Conservation (phyloP, 2,329 filamentous ascomycete species). For the Leptographium radiaticola region DNA sequence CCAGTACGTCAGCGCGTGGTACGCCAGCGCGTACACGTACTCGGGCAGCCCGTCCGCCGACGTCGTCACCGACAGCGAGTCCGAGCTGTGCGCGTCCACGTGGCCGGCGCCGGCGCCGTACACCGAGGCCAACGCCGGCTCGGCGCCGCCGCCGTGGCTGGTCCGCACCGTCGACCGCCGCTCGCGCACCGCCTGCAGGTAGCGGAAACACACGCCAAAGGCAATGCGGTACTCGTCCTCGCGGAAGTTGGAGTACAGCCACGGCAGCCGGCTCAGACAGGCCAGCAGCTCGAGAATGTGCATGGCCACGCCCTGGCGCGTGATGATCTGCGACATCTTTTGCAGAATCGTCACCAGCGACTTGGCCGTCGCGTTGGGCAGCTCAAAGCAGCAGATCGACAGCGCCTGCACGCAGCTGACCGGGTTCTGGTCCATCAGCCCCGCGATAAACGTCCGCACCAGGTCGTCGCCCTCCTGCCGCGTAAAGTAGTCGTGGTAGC, state of each 20-base stretch:
- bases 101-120: neutral
- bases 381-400: conserved; percentile 88
- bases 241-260: conserved; percentile 76
- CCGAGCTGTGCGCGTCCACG: conserved; percentile 12
- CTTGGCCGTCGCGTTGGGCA: conserved; percentile 77
- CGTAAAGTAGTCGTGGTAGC: conserved; percentile 75
- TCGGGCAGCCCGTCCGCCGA: conserved; percentile 66
- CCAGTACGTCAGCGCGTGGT: conserved; percentile 95
- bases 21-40: conserved; percentile 87
- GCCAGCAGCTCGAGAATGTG: conserved; percentile 96
- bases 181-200: conserved; percentile 78
- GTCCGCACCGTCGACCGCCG: conserved; percentile 35
- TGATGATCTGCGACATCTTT: conserved; percentile 93
- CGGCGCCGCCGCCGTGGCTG: conserved; percentile 15
- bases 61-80: conserved; percentile 12
- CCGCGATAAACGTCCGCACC: conserved; percentile 72
- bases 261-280: conserved; percentile 69
- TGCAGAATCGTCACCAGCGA: conserved; percentile 75
- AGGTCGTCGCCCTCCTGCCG: conserved; percentile 83
- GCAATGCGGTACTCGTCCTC: conserved; percentile 89
- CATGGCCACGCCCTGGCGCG: conserved; percentile 78
- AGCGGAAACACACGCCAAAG: conserved; percentile 90
- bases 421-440: conserved; percentile 77
- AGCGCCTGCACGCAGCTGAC: conserved; percentile 91
- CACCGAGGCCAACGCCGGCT: neutral